Evolutionary conservation across 257 asterid species (phyloP).

Genomic region (Fraxinus excelsior): DNA sequence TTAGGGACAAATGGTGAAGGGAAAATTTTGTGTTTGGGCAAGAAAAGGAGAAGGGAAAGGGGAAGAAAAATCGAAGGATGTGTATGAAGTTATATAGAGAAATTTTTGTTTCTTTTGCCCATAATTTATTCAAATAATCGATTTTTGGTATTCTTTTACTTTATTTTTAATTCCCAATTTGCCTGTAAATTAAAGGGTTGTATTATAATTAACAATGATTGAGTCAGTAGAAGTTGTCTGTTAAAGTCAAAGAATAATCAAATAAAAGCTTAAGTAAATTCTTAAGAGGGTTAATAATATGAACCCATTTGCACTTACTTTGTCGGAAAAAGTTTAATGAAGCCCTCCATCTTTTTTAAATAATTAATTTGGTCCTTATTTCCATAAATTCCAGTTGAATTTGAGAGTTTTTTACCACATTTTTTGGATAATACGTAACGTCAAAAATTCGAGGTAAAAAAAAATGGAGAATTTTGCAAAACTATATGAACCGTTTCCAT

Average conservation of each 20-base stretch:
- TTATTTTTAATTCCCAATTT: neutral
- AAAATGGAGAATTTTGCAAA: too few species aligned
- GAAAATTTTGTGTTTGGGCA: conserved; percentile 25
- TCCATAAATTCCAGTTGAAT: too few species aligned
- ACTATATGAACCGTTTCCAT: too few species aligned
- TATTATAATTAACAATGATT: conserved; percentile 34
- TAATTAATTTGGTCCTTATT: neutral
- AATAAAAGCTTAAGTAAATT: conserved; percentile 14
- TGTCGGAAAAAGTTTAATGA: neutral
- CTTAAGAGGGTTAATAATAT: neutral
- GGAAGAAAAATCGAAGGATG: conserved; percentile 42
- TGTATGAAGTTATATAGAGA: conserved; percentile 52
- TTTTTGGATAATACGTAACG: too few species aligned
- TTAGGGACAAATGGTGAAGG: neutral
- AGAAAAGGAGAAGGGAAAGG: conserved; percentile 25
- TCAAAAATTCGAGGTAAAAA: too few species aligned
- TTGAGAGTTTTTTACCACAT: conserved; percentile 1
- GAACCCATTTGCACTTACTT: neutral
- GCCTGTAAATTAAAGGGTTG: conserved; percentile 3
- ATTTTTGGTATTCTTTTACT: neutral
- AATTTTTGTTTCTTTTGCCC: conserved; percentile 2
- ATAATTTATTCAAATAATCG: neutral
- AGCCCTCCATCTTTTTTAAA: neutral
- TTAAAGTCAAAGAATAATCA: conserved; percentile 15
- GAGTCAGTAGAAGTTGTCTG: conserved; percentile 27